These are phyloP conservation scores for Talaromyces rugulosus DNA, from an alignment of 2,329 filamentous ascomycete species.

Conservation along the genomic window DNA sequence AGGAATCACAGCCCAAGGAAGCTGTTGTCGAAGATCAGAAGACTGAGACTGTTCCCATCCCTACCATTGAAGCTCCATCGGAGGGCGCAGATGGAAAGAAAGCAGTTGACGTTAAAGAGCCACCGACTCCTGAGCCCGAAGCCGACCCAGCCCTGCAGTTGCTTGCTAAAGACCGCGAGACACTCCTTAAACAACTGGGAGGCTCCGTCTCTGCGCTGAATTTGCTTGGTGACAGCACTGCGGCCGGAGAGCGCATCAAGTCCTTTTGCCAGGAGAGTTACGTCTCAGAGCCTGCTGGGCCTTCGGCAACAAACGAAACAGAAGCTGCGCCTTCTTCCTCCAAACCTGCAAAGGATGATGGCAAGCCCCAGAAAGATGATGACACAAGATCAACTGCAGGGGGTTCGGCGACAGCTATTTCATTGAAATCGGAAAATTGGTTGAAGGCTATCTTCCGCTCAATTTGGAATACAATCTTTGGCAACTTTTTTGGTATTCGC, in stretches of 20 bases:
- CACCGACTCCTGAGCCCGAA: constrained; percentile 26
- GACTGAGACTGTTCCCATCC: constrained; percentile 2
- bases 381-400: constrained; percentile 19
- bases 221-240: constrained; percentile 89
- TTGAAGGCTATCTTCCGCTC: constrained; percentile 37
- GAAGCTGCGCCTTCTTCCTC: not conserved
- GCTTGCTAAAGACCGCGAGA: constrained; percentile 29
- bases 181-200: constrained; percentile 28
- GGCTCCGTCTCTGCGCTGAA: constrained; percentile 26
- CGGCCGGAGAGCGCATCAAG: constrained; percentile 44
- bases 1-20: constrained; percentile 14
- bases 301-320: constrained; percentile 9
- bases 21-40: not conserved
- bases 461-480: constrained; percentile 38
- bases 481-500: constrained; percentile 37
- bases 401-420: constrained; percentile 36
- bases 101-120: constrained; percentile 16
- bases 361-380: constrained; percentile 6
- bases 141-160: constrained; percentile 28
- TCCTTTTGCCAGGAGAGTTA: constrained; percentile 11
- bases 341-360: constrained; percentile 5
- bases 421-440: constrained; percentile 37
- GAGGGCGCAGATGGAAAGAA: constrained; percentile 21
- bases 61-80: constrained; percentile 17
- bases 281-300: not conserved